A percentile compares a stretch with the other conserved stretches of the same genome.
Evolutionary conservation across 257 asterid species (phyloP).

Genomic region (Rubia yunnanensis): DNA sequence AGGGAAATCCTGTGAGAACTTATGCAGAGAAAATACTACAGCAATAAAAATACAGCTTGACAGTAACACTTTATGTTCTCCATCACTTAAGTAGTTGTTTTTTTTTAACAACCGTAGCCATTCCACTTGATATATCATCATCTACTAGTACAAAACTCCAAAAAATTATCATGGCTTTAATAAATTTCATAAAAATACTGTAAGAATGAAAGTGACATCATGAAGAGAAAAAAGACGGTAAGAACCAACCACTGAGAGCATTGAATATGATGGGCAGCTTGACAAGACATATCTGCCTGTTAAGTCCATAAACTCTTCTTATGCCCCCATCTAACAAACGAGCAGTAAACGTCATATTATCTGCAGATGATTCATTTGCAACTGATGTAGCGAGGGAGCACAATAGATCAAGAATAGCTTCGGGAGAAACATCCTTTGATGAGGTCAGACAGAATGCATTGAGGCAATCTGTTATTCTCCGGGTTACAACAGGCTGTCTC

Average conservation of each 20-base stretch:
- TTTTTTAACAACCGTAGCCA: neutral
- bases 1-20: neutral
- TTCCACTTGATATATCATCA: neutral
- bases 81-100: neutral
- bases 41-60: neutral
- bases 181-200: neutral
- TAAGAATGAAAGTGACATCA: neutral
- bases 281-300: constrained; percentile 64
- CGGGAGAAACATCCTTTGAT: constrained; percentile 55
- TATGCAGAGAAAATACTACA: neutral
- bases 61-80: neutral
- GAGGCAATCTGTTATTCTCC: constrained; percentile 61
- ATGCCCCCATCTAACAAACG: constrained; percentile 84
- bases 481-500: constrained; percentile 55
- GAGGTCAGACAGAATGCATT: constrained; percentile 59
- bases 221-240: neutral
- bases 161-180: neutral
- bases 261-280: constrained; percentile 74
- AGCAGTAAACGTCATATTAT: constrained; percentile 68
- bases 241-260: constrained; percentile 56
- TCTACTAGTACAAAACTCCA: neutral
- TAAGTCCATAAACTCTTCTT: constrained; percentile 51
- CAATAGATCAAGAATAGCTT: constrained; percentile 56
- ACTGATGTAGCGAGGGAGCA: constrained; percentile 58
- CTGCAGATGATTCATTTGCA: constrained; percentile 60